Evolutionary conservation across 257 asterid genomes (phyloP), one percentile per base, ranked within the genome.

Genomic region (Solanum okadae): DNA sequence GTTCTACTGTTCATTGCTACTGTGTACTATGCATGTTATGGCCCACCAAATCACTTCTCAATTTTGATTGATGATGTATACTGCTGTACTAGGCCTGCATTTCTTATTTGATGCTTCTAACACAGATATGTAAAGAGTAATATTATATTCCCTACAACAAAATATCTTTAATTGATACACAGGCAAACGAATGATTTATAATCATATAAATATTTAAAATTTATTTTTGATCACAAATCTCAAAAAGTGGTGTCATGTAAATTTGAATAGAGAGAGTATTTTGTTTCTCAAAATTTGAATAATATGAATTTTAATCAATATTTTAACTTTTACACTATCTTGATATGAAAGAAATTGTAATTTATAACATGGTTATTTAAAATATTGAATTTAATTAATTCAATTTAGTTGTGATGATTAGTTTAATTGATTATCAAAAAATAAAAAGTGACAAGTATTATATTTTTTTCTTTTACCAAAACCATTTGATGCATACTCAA

Each of bases 31-130:
- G 86, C 71, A 82, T 82, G 71, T 31, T 16, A 52, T 88, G 88
- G 87, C 91, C 87, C 91, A 88, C 89, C 88, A 86, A 87, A 89
- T 88, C 92, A 70, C 70, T 34, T 65, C 85, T 71, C 35, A 63
- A 49, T 3, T 81, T 82, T 82, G 71, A 82, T 49, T 16, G 44
- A 82, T 82, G 71, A 49, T 82, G 61, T 38, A 76, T 27, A 46
- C 85, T 15, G 22, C 27, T 81, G 11, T 49, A 18, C 44, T 49
- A 29, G 29, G 22, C 18, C 31, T 82, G 70, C 86, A 18, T 22
- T 81, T 81, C 42, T 81, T 81, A 6, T 49, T 82, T 82, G 44
- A 82, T 82, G 71, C 31, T 82, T 82, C 11, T 29, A 68, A 38
- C 44, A 25, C 38, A 78, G 12, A 78, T 44, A 15, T 81, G 68